Percentiles rank a stretch among this genome's conserved stretches.
Evolutionary conservation across 2,329 filamentous ascomycete genomes (phyloP).

Genomic region (Colletotrichum tofieldiae): DNA sequence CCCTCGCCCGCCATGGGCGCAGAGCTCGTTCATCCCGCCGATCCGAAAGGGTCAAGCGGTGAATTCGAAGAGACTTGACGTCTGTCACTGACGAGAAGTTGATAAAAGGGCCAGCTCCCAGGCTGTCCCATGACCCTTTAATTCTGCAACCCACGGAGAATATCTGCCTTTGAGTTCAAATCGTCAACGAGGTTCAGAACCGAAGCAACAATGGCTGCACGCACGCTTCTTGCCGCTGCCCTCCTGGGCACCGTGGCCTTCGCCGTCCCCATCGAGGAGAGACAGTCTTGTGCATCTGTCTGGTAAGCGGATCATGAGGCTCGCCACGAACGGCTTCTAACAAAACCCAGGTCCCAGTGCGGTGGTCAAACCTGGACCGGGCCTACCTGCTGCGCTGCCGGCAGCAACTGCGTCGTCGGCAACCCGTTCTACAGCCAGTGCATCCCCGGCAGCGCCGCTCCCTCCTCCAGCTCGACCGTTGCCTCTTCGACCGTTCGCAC

Average conservation of each 20-base stretch:
- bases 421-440: slow-evolving; percentile 60
- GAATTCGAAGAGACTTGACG: background rate
- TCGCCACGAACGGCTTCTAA: slow-evolving; percentile 21
- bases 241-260: slow-evolving; percentile 50
- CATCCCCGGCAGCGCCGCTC: slow-evolving; percentile 46
- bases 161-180: background rate
- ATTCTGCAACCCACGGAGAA: slow-evolving; percentile 9
- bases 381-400: slow-evolving; percentile 61
- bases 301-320: slow-evolving; percentile 50
- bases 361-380: slow-evolving; percentile 63
- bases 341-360: slow-evolving; percentile 54
- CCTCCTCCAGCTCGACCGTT: slow-evolving; percentile 42
- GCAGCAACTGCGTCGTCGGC: slow-evolving; percentile 55
- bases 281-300: slow-evolving; percentile 54
- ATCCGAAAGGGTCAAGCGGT: slow-evolving; percentile 25
- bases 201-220: slow-evolving; percentile 38
- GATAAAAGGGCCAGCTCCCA: slow-evolving; percentile 30
- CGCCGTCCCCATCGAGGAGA: slow-evolving; percentile 60
- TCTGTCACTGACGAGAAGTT: background rate
- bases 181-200: slow-evolving; percentile 4
- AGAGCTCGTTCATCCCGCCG: slow-evolving; percentile 28
- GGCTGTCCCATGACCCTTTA: background rate
- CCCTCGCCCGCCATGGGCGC: background rate
- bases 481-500: slow-evolving; percentile 35
- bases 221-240: slow-evolving; percentile 37